phyloP scores from a whole-genome alignment of 345 rosid genomes.

The Erucastrum elatum region DNA sequence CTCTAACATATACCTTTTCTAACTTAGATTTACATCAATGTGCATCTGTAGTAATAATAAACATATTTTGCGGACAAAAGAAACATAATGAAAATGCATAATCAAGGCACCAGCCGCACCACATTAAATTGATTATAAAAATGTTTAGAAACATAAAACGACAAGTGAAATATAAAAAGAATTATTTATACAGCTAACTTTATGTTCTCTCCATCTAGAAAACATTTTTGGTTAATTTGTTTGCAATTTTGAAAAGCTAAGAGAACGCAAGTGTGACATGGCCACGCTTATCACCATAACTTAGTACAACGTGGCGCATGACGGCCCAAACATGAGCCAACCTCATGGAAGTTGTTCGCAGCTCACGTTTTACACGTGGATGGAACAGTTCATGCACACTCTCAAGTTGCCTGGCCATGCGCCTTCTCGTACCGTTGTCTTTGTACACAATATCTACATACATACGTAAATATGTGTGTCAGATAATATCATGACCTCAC shows the following conservation, averaged over 20 bases:
- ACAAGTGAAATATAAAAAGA: not conserved
- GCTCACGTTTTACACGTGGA: slow-evolving; percentile 35
- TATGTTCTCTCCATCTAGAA: not conserved
- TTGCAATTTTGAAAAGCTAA: slow-evolving; percentile 28
- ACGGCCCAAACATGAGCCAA: slow-evolving; percentile 35
- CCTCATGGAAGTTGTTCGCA: slow-evolving; percentile 36
- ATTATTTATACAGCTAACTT: slow-evolving; percentile 1
- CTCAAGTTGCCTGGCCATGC: slow-evolving; percentile 36
- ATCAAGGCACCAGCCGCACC: not conserved
- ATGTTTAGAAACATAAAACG: slow-evolving; percentile 10
- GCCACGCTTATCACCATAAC: slow-evolving; percentile 33
- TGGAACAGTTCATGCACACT: slow-evolving; percentile 43
- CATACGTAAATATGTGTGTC: not conserved
- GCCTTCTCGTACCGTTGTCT: slow-evolving; percentile 25
- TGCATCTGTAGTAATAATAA: not conserved
- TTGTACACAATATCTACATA: not conserved
- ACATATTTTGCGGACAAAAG: not conserved
- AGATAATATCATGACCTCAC: slow-evolving; percentile 16
- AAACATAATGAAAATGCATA: not conserved
- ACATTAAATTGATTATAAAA: slow-evolving; percentile 17
- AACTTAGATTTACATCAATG: not conserved
- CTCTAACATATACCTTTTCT: not conserved
- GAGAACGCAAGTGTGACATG: slow-evolving; percentile 38
- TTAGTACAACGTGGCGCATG: slow-evolving; percentile 32
- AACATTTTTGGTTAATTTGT: slow-evolving; percentile 8